Conservation (phyloP, 2,329 filamentous ascomycete species). For the Verticillium longisporum region DNA sequence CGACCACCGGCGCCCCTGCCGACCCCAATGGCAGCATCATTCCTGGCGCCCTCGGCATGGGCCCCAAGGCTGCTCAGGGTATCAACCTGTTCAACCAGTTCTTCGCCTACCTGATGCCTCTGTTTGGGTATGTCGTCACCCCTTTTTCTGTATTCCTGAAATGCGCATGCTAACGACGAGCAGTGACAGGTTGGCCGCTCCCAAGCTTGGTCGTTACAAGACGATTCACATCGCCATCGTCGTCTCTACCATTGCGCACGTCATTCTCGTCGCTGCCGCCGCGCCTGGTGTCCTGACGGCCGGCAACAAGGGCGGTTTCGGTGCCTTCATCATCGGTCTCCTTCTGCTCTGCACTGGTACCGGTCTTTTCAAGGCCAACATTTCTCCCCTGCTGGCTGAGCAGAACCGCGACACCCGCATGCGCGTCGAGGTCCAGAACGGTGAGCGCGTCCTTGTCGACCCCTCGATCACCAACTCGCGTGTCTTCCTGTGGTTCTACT, state of each 20-base stretch:
- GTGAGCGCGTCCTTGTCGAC: constrained; percentile 62
- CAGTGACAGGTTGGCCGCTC: constrained; percentile 55
- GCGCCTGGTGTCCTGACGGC: constrained; percentile 53
- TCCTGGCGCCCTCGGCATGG: constrained; percentile 51
- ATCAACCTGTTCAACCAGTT: constrained; percentile 50
- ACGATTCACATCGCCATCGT: constrained; percentile 64
- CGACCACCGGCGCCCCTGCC: constrained; percentile 42
- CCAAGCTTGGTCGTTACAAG: constrained; percentile 65
- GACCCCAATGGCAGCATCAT: constrained; percentile 19
- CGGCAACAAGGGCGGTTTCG: constrained; percentile 50
- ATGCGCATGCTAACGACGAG: background rate
- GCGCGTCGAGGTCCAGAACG: constrained; percentile 44
- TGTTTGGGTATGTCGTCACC: constrained; percentile 40
- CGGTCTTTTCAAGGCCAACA: constrained; percentile 77
- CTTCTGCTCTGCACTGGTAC: constrained; percentile 54
- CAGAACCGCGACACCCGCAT: constrained; percentile 56
- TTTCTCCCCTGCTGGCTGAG: constrained; percentile 65
- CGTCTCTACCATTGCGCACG: constrained; percentile 59
- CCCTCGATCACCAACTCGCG: constrained; percentile 61
- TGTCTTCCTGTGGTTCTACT: constrained; percentile 58
- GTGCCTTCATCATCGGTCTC: constrained; percentile 62
- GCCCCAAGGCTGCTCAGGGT: constrained; percentile 45
- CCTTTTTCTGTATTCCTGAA: background rate
- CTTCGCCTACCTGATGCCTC: constrained; percentile 54
- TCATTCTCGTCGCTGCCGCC: constrained; percentile 59